Evolutionary conservation across 1,284 basidiomycete genomes (phyloP).

Genomic region (Singerocomus rubriflavus): DNA sequence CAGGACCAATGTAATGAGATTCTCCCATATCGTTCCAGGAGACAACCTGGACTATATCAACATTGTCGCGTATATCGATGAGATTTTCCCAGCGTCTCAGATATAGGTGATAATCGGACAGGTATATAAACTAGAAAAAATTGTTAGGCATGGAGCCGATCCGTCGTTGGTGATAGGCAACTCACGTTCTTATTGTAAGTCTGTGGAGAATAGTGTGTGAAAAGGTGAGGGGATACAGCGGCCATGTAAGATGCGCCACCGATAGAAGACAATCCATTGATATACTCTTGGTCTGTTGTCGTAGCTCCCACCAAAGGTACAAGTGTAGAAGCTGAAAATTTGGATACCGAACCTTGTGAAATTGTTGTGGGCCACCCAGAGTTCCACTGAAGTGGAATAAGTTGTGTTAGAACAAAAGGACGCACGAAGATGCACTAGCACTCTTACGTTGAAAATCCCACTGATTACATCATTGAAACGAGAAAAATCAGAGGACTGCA

Average conservation of each 20-base stretch:
- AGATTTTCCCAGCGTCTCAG: constrained; percentile 73
- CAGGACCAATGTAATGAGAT: constrained; percentile 62
- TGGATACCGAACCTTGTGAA: constrained; percentile 42
- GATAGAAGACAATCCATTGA: constrained; percentile 37
- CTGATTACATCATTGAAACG: constrained; percentile 50
- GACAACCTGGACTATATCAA: constrained; percentile 59
- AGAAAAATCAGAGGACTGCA: constrained; percentile 50
- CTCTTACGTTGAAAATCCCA: constrained; percentile 58
- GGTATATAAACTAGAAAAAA: constrained; percentile 53
- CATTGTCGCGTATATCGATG: constrained; percentile 54
- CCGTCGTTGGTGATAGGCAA: constrained; percentile 1
- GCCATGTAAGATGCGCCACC: constrained; percentile 31
- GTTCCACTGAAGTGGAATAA: constrained; percentile 49
- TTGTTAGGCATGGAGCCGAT: constrained; percentile 4
- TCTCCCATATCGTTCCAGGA: constrained; percentile 68
- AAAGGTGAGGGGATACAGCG: constrained; percentile 73
- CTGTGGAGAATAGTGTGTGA: constrained; percentile 67
- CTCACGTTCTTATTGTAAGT: constrained; percentile 80
- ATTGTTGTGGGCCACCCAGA: constrained; percentile 61
- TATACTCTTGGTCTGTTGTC: constrained; percentile 46
- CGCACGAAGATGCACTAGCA: background rate
- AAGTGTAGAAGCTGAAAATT: constrained; percentile 22
- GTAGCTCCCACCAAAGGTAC: constrained; percentile 44
- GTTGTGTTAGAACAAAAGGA: constrained; percentile 2
- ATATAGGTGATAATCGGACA: constrained; percentile 72